Conservation (phyloP, 1,139 yeast species). For the Geotrichum fermentans region DNA sequence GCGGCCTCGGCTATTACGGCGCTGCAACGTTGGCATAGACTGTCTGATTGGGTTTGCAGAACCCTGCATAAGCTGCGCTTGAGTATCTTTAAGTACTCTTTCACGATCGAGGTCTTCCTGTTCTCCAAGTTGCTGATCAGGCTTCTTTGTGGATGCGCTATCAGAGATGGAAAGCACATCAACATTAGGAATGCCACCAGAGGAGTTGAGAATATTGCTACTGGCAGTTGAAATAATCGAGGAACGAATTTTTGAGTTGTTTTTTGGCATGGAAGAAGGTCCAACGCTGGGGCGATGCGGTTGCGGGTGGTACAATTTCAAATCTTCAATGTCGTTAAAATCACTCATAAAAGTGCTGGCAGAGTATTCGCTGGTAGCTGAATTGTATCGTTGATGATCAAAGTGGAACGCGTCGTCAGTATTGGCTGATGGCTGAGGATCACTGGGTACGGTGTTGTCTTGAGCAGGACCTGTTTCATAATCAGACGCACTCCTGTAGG, state of each 20-base stretch:
- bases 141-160: not conserved
- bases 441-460: too few relatives aligned
- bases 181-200: conserved; percentile 17
- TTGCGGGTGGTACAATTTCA: conserved; percentile 12
- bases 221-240: conserved; percentile 17
- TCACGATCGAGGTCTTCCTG: not conserved
- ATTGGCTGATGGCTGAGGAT: not conserved
- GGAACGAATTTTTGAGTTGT: conserved; percentile 2
- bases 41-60: not conserved
- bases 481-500: conserved; percentile 3
- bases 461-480: not conserved
- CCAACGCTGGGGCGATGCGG: conserved; percentile 4
- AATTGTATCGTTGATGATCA: conserved; percentile 3
- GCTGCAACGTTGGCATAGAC: conserved; percentile 11
- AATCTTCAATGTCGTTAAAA: not conserved
- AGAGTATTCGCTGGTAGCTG: not conserved
- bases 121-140: not conserved
- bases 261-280: not conserved
- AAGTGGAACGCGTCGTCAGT: not conserved
- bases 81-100: not conserved
- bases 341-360: conserved; percentile 6
- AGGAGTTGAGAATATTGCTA: conserved; percentile 17
- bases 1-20: conserved; percentile 11
- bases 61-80: conserved; percentile 4
- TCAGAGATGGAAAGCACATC: conserved; percentile 6